Evolutionary conservation across 768 basidiomycete species (phyloP).

Genomic region (Candolleomyces eurysporus): DNA sequence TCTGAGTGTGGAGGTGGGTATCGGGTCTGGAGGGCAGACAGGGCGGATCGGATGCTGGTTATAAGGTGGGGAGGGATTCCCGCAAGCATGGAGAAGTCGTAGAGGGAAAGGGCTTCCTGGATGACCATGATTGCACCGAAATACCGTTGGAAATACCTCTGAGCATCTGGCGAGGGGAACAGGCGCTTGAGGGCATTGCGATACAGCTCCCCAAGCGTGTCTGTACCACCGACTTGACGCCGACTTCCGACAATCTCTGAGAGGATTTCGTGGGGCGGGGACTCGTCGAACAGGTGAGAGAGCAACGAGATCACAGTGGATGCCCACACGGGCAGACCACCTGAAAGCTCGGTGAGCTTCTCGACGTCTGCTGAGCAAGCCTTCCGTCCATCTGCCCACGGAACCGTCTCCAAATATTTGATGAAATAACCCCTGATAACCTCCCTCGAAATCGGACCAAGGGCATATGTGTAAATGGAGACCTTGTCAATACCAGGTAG

Average conservation of each 20-base stretch:
- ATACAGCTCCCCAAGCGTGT: not conserved
- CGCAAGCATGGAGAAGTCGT: not conserved
- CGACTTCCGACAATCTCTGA: not conserved
- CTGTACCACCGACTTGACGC: not conserved
- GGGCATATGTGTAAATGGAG: not conserved
- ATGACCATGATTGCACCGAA: not conserved
- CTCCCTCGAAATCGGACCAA: not conserved
- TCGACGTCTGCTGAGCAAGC: not conserved
- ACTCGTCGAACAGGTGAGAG: not conserved
- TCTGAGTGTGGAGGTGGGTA: not conserved
- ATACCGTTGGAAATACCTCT: not conserved
- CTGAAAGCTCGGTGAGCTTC: not conserved
- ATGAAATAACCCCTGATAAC: not conserved
- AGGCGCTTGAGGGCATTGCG: not conserved
- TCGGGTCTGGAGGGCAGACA: not conserved
- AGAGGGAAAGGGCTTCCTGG: not conserved
- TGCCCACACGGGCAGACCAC: not conserved
- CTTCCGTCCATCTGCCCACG: not conserved
- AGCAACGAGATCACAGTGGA: not conserved
- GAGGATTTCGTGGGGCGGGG: not conserved
- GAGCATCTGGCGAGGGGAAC: not conserved
- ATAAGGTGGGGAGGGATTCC: not conserved
- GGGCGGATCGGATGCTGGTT: not conserved
- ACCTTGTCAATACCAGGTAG: not conserved
- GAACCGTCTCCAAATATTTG: not conserved